Evolutionary conservation across 2,329 filamentous ascomycete species (phyloP).

Genomic region (Zymoseptoria pseudotritici): DNA sequence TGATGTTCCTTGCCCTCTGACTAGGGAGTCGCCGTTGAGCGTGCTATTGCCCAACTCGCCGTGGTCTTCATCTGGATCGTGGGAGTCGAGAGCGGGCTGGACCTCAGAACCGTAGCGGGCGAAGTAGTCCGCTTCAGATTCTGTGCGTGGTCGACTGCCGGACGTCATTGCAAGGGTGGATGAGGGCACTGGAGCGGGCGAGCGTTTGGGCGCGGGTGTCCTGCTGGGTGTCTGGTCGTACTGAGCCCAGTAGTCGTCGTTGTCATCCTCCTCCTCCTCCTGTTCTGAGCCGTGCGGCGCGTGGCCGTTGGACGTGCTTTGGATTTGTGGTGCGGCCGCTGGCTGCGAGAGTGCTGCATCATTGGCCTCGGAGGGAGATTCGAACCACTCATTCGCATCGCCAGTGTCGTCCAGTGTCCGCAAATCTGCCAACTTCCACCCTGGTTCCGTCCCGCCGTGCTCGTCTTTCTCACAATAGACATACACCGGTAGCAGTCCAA

Average conservation of each 20-base stretch:
- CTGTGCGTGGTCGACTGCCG: neutral
- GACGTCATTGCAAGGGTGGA: slow-evolving; percentile 19
- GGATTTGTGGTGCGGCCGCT: slow-evolving; percentile 4
- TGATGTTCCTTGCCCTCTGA: slow-evolving; percentile 4
- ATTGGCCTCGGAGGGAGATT: slow-evolving; percentile 55
- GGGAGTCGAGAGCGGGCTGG: slow-evolving; percentile 71
- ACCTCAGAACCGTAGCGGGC: slow-evolving; percentile 66
- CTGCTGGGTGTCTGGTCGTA: slow-evolving; percentile 65
- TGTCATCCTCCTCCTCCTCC: slow-evolving; percentile 58
- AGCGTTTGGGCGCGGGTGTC: slow-evolving; percentile 56
- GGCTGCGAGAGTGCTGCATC: slow-evolving; percentile 25
- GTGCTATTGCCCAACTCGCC: slow-evolving; percentile 44
- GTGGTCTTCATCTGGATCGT: slow-evolving; percentile 68
- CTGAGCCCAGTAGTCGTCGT: slow-evolving; percentile 66
- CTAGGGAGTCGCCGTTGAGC: slow-evolving; percentile 46
- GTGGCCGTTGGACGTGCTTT: slow-evolving; percentile 19
- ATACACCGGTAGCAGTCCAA: slow-evolving; percentile 57
- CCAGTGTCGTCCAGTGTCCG: slow-evolving; percentile 49
- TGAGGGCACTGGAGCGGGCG: slow-evolving; percentile 49
- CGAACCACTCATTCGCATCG: slow-evolving; percentile 52
- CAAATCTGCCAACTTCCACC: slow-evolving; percentile 68
- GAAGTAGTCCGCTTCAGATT: slow-evolving; percentile 63
- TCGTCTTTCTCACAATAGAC: slow-evolving; percentile 63
- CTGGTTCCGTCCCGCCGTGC: slow-evolving; percentile 47
- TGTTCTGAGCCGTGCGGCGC: slow-evolving; percentile 20